These are phyloP conservation scores for Edaphochlamys debaryana DNA, from an alignment of 139 green algal species.

Conservation along the genomic window DNA sequence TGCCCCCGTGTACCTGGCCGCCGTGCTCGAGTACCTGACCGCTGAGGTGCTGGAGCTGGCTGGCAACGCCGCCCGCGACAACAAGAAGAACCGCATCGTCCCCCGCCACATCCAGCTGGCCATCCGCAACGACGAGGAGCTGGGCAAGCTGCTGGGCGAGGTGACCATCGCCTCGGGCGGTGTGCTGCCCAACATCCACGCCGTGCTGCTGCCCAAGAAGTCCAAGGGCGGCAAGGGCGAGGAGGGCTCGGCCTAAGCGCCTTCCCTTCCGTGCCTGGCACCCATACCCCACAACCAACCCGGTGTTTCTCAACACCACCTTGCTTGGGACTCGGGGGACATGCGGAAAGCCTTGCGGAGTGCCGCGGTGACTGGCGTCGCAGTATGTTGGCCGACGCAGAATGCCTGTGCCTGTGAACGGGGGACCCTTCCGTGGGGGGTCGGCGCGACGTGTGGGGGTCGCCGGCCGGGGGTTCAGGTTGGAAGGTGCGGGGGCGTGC, in stretches of 20 bases:
- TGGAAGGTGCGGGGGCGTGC: no score
- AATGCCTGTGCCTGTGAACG: no score
- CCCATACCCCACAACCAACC: no score
- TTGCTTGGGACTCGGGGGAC: no score
- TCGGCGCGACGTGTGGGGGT: no score
- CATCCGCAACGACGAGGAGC: neutral
- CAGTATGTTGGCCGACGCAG: no score
- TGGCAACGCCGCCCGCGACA: conserved; percentile 89
- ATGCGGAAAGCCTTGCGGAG: no score
- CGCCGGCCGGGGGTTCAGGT: no score
- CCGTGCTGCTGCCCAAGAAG: conserved; percentile 95
- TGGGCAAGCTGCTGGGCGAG: conserved; percentile 85
- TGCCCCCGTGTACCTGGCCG: conserved; percentile 68
- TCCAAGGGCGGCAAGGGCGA: conserved; percentile 71
- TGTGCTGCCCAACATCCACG: conserved; percentile 85
- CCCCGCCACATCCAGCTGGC: conserved; percentile 86
- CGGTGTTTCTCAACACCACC: no score
- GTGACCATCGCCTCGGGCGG: conserved; percentile 72
- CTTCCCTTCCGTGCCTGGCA: no score
- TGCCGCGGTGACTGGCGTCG: no score
- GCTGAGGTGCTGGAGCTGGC: conserved; percentile 86
- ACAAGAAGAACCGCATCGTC: conserved; percentile 93
- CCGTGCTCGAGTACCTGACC: conserved; percentile 71
- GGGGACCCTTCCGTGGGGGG: no score
- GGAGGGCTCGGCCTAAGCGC: neutral